A percentile compares a stretch with the other conserved stretches of the same genome.
phyloP scores from a whole-genome alignment of 2,329 filamentous ascomycete species.

The Juglanconis sp. region DNA sequence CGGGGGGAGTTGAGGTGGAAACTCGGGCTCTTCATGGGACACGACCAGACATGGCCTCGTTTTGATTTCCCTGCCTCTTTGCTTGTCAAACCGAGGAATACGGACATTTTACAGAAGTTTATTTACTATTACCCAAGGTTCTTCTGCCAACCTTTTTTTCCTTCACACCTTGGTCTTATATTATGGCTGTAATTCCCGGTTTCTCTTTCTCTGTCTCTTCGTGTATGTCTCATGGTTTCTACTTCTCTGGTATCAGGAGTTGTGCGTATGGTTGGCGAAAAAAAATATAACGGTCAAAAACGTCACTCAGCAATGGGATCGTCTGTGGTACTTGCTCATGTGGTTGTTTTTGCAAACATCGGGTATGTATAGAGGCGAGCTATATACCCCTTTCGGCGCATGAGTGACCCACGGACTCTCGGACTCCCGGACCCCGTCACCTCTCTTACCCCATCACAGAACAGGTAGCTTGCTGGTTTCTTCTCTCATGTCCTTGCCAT shows the following conservation, averaged over 20 bases:
- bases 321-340: background rate
- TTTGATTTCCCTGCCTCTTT: constrained; percentile 14
- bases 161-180: constrained; percentile 23
- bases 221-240: constrained; percentile 6
- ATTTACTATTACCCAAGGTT: constrained; percentile 18
- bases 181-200: constrained; percentile 25
- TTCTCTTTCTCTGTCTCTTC: constrained; percentile 15
- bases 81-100: constrained; percentile 16
- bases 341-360: background rate
- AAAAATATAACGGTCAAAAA: background rate
- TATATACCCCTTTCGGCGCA: background rate
- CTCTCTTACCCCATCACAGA: too few relatives aligned
- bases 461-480: too few relatives aligned
- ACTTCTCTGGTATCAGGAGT: background rate
- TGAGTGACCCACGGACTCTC: too few relatives aligned
- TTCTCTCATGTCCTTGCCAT: too few relatives aligned
- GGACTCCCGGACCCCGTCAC: too few relatives aligned
- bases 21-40: constrained; percentile 16
- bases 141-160: constrained; percentile 23
- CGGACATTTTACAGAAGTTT: constrained; percentile 20
- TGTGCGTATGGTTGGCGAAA: background rate
- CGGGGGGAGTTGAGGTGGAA: constrained; percentile 18
- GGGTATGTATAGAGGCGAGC: background rate
- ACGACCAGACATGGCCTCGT: constrained; percentile 18
- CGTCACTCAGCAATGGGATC: background rate